phyloP scores from a whole-genome alignment of 2,329 filamentous ascomycete species.

The Epichloe typhina region DNA sequence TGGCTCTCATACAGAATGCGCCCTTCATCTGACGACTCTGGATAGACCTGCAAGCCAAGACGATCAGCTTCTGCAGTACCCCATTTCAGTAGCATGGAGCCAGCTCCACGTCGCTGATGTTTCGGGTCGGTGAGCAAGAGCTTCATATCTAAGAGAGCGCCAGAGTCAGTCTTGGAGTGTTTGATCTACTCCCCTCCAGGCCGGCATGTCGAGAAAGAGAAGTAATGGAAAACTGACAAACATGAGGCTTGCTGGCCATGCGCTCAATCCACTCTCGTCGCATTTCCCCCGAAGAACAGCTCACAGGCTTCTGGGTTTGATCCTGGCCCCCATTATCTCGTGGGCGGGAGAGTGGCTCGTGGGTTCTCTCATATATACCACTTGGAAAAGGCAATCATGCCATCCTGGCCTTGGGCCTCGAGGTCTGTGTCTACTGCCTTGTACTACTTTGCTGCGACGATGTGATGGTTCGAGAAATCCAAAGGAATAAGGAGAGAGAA shows the following conservation, averaged over 20 bases:
- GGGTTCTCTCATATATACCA: constrained; percentile 20
- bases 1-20: constrained; percentile 18
- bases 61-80: constrained; percentile 23
- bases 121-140: constrained; percentile 24
- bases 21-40: constrained; percentile 23
- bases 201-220: not conserved
- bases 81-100: constrained; percentile 20
- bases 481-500: not conserved
- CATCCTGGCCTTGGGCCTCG: constrained; percentile 13
- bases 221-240: constrained; percentile 18
- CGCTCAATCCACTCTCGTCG: constrained; percentile 16
- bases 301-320: constrained; percentile 21
- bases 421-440: constrained; percentile 18
- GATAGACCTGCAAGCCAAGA: constrained; percentile 21
- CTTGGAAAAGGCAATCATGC: constrained; percentile 22
- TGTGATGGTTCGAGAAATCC: not conserved
- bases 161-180: too few relatives aligned
- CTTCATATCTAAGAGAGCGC: constrained; percentile 18
- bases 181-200: too few relatives aligned
- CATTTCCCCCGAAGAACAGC: constrained; percentile 19
- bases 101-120: constrained; percentile 24
- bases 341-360: constrained; percentile 12
- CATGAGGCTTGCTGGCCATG: constrained; percentile 19
- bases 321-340: constrained; percentile 16
- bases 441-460: constrained; percentile 13